Base-by-base conservation (phyloP, 768 basidiomycete species). In the Suillus sp. region DNA sequence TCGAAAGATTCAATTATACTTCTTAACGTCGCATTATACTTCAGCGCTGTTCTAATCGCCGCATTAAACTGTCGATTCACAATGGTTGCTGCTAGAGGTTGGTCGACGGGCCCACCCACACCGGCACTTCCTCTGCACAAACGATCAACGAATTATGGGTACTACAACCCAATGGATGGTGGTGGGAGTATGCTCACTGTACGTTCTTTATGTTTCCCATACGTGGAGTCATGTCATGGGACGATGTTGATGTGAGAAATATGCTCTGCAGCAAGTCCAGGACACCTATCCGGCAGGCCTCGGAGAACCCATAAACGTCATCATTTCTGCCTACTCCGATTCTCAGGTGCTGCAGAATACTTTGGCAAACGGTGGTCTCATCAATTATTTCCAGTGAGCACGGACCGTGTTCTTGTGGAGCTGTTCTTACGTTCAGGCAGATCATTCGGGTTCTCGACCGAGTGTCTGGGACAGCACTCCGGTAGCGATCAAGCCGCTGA, bases 271-370 rank as follows among this genome's bases (percentile, higher is more conserved):
- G 87, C 67, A 81, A 75, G 81, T 86, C 8, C 78, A 78, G 13
- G 67, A 72, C 20, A 92, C 92, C 9, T 87, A 78, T 69, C 91
- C 91, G 2, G 71, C 78, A 51, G 92, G 90, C 8, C 86, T 90
- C 56, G 93, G 93, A 40, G 95, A 96, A 77, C 95, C 95, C 6
- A 75, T 96, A 50, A 97, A 97, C 69, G 80, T 82, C 60, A 91
- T 97, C 69, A 77, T 97, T 25, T 88, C 91, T 27, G 90, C 83
- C 10, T 80, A 87, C 51, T 96, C 95, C 4, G 90, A 93, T 68
- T 64, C 80, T 4, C 79, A 75, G 5, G 90, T 96, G 2, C 82
- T 95, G 51, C 80, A 85, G 27, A 84, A 89, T 66, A 77, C 78
- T 18, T 72, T 85, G 67, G 68, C 71, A 3, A 74, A 90, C 55